Base-by-base conservation (phyloP, 306 rosid genomes). In the Rosa rugosa region DNA sequence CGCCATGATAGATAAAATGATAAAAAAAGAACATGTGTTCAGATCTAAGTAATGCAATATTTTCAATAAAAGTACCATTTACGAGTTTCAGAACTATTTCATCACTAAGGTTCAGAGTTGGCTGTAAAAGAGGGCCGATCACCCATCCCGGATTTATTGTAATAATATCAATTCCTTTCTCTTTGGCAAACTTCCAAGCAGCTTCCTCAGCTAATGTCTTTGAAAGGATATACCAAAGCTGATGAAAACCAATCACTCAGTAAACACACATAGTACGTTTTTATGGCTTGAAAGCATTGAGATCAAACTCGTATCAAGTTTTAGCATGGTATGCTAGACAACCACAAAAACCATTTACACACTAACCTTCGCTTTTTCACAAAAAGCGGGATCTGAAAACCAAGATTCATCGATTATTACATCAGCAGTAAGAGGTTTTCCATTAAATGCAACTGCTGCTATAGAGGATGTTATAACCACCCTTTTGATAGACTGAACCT, bases 201-300 rank as follows among this genome's bases (percentile, higher is more conserved):
- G 64, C 77, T 51, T 73, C 77, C 22, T n/a, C 86, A 20, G 81
- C 86, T 72, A 80, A 62, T 2, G 79, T 75, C 51, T 80, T 83
- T 42, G 84, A 71, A n/a, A 79, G 75, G 11, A 12, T 36, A 69
- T 83, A 79, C 83, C 83, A 83, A 8, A 7, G 31, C 80, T 69
- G 67, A 12, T 25, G 22, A 46, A 71, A 71, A 71, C 13, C n/a
- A 71, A 69, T 20, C 40, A 5, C 56, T 42, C n/a, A 13, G 6
- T 12, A 22, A 42, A n/a, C 14, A 69, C 4, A n/a, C 14, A 69
- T 4, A 69, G 11, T 25, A 25, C 27, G 1, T 42, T 41, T 17
- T n/a, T 42, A n/a, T n/a, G 27, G 10, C 20, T 13, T 12, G 14
- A 51, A 17, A 51, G 5, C 47, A 40, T 11, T 11, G 16, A 41